Percentiles rank a stretch among this genome's conserved stretches.
These are phyloP conservation scores for Ascochyta viciae-villosae DNA, from an alignment of 2,329 filamentous ascomycete genomes.

Conservation along the genomic window DNA sequence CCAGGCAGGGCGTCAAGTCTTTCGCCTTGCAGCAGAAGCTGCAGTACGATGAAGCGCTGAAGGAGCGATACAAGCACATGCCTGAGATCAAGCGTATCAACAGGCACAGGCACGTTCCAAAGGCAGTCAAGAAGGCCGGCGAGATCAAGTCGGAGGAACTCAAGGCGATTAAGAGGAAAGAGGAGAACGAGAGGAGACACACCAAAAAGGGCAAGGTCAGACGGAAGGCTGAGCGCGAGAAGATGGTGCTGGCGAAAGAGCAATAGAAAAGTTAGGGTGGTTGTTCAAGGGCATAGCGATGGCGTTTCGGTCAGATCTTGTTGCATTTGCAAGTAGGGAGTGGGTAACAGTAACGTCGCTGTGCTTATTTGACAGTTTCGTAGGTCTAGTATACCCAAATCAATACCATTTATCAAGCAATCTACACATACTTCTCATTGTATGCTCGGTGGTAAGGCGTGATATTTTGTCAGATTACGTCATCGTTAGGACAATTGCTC, in stretches of 20 bases:
- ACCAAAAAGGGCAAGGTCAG: conserved; percentile 80
- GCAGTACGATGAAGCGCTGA: conserved; percentile 88
- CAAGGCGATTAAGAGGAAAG: conserved; percentile 82
- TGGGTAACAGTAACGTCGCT: background rate
- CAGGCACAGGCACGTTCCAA: conserved; percentile 88
- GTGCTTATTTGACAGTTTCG: background rate
- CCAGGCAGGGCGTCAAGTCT: conserved; percentile 83
- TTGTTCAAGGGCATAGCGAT: conserved; percentile 40
- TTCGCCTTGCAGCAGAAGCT: conserved; percentile 84
- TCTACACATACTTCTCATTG: background rate
- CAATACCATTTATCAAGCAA: background rate
- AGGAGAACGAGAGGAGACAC: conserved; percentile 95
- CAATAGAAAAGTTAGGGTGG: conserved; percentile 51
- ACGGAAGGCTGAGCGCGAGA: conserved; percentile 83
- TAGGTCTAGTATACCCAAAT: conserved; percentile 11
- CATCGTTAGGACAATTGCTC: background rate
- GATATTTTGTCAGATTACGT: conserved; percentile 10
- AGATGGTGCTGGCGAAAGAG: conserved; percentile 80
- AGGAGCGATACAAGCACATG: conserved; percentile 90
- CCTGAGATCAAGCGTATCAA: conserved; percentile 92
- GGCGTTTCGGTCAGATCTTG: conserved; percentile 31
- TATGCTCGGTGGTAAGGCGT: background rate
- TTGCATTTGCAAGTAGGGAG: conserved; percentile 10
- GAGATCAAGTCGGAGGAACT: conserved; percentile 95
- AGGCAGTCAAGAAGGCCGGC: conserved; percentile 91